Evolutionary conservation across 2,329 filamentous ascomycete species (phyloP).

Genomic region (Fusarium mexicanum): DNA sequence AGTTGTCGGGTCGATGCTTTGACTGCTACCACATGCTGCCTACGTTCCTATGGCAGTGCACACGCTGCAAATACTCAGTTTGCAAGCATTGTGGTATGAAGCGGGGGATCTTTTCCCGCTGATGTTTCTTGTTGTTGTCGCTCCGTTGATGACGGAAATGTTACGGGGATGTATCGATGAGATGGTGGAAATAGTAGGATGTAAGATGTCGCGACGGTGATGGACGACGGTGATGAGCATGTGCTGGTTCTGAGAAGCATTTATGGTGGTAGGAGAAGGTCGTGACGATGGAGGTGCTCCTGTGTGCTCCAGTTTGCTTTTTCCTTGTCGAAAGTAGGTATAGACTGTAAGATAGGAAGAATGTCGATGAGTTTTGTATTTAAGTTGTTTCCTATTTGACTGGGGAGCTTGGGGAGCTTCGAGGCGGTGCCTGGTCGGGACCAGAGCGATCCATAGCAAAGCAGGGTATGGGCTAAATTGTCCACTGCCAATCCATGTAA

Average conservation of each 20-base stretch:
- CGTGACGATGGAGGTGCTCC: neutral
- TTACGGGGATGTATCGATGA: neutral
- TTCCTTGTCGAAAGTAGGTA: neutral
- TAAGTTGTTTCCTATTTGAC: neutral
- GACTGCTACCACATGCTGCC: neutral
- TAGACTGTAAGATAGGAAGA: neutral
- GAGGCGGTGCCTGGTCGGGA: neutral
- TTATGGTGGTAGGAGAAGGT: neutral
- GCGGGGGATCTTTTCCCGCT: neutral
- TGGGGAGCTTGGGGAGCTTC: neutral
- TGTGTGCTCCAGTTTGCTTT: neutral
- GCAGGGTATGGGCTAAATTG: neutral
- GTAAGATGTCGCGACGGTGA: neutral
- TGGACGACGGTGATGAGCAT: neutral
- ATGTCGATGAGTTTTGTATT: neutral
- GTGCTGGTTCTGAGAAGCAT: neutral
- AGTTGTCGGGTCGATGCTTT: neutral
- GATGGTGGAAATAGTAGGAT: too few relatives aligned
- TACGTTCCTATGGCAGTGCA: neutral
- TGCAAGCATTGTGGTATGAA: neutral
- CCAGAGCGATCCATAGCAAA: neutral
- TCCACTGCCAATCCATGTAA: neutral
- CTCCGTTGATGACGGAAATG: neutral
- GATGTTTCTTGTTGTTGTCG: neutral
- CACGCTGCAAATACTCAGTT: neutral